Conservation (phyloP, 345 rosid genomes). For the Aquilaria malaccensis region DNA sequence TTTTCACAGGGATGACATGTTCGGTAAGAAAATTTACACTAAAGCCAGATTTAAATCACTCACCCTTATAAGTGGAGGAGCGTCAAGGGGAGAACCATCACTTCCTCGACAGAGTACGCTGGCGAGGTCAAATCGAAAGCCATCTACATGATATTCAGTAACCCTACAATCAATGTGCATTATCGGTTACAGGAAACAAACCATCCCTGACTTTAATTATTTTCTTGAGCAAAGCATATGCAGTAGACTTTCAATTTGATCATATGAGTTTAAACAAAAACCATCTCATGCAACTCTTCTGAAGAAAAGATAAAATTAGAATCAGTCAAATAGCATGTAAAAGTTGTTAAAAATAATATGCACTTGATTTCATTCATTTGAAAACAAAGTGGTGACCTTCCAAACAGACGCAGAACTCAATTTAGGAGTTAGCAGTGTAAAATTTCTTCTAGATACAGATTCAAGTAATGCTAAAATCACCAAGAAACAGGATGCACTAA, state of each 20-base stretch:
- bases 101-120: constrained; percentile 90
- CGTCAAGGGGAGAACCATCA: constrained; percentile 82
- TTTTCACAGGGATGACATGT: not conserved
- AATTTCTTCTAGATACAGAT: no score
- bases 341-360: no score
- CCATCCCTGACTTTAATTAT: not conserved
- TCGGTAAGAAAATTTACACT: not conserved
- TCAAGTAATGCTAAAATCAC: no score
- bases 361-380: no score
- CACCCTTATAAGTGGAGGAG: constrained; percentile 81
- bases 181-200: constrained; percentile 11
- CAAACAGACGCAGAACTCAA: no score
- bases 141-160: constrained; percentile 82
- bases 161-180: constrained; percentile 38
- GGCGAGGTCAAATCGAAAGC: constrained; percentile 93
- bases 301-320: no score
- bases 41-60: constrained; percentile 14
- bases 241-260: no score
- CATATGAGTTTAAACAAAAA: not conserved
- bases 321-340: no score
- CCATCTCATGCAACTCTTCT: not conserved
- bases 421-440: no score
- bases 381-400: no score
- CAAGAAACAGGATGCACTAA: no score
- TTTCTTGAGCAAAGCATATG: not conserved